Evolutionary conservation across 331 rosid species (phyloP), one percentile per base, ranked within the genome.

Genomic region (Stylosanthes scabra): DNA sequence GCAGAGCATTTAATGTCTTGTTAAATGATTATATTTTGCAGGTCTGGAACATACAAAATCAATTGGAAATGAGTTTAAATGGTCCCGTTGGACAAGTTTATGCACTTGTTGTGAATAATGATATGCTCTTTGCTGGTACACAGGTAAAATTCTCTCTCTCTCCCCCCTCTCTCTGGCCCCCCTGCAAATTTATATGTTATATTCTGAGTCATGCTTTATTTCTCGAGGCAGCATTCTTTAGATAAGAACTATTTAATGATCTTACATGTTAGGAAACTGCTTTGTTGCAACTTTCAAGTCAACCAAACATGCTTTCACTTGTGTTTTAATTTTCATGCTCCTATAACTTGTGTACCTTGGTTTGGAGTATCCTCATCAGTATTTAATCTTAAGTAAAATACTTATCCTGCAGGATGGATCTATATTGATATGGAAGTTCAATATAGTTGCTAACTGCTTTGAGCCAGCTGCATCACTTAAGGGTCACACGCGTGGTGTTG

Each of bases 21-120:
- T 62, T 75, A 83, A 45, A 59, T 79, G 76, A 34, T 74, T 66
- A 15, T 27, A 39, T 74, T 56, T 62, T 72, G 75, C 82, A 95
- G 99, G 98, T 89, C 40, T 95, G 98, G 98, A 95, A 95, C 81
- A 88, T 83, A 46, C 98, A 90, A 79, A 85, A 83, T 69, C 82
- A 86, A 16, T 37, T 77, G 45, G 98, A 95, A 65, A 78, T 88
- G 78, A 90, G 86, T 88, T 90, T 95, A 61, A 80, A 68, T 41
- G 98, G 99, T 10, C 99, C 99, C 6, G 96, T 90, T 9, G 99
- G 99, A 41, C 96, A 90, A 86, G 99, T 95, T 77, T 90, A 88
- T 86, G 74, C 99, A 6, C 80, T 95, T 72, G 97, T 83, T 39
- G 97, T 88, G 87, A 93, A 83, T 52, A 90, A 86, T 78, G 97